Evolutionary conservation across 768 basidiomycete genomes (phyloP).

Genomic region (Myochromella boudieri): DNA sequence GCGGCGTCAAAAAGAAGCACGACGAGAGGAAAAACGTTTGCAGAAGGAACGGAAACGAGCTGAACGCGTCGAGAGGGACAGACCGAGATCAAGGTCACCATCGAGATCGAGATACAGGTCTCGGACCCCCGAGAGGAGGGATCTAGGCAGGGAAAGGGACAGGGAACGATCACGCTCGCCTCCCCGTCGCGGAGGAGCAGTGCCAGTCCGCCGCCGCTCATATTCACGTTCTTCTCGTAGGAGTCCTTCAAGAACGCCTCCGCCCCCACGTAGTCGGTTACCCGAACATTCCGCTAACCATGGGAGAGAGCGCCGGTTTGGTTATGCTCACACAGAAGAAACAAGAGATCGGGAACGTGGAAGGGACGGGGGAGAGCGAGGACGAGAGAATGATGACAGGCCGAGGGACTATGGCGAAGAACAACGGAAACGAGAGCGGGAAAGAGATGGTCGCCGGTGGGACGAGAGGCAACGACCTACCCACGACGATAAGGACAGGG

Average conservation of each 20-base stretch:
- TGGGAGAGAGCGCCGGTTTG: too few relatives aligned
- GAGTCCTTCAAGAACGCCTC: too few relatives aligned
- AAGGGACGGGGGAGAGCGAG: background rate
- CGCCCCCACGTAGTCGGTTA: too few relatives aligned
- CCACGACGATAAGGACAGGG: too few relatives aligned
- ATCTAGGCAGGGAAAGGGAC: conserved; percentile 22
- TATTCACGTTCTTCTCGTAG: too few relatives aligned
- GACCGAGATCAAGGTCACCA: conserved; percentile 28
- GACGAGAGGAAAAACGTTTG: conserved; percentile 47
- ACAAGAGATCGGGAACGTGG: background rate
- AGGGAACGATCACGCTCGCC: conserved; percentile 13
- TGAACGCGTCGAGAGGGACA: conserved; percentile 22
- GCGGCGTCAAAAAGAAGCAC: conserved; percentile 48
- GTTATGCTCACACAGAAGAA: background rate
- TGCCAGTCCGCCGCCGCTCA: too few relatives aligned
- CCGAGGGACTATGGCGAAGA: conserved; percentile 28
- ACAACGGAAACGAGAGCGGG: conserved; percentile 20
- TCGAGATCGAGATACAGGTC: conserved; percentile 14
- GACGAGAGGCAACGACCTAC: background rate
- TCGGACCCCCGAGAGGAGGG: conserved; percentile 13
- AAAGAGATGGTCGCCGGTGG: background rate
- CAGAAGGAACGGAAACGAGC: conserved; percentile 22
- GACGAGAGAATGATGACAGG: background rate
- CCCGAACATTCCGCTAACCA: too few relatives aligned
- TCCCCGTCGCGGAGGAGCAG: background rate